phyloP scores from a whole-genome alignment of 176 grass and related monocot species.

The Elymus sibiricus region DNA sequence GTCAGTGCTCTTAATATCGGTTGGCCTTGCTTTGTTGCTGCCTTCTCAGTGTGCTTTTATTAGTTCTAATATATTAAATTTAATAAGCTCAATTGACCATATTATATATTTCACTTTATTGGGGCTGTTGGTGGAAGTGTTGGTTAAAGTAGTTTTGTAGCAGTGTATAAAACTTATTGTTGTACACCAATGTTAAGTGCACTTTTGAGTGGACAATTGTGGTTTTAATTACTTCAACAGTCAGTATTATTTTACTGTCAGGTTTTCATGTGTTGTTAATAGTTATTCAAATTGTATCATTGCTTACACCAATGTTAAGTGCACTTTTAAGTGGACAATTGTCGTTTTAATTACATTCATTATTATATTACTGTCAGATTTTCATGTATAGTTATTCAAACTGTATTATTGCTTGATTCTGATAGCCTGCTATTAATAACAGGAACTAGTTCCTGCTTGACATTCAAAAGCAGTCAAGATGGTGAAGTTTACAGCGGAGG shows the following conservation, averaged over 20 bases:
- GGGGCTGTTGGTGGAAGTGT: background rate
- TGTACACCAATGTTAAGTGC: too few relatives aligned
- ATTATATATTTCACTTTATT: background rate
- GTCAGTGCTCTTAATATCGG: background rate
- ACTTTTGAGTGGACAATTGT: background rate
- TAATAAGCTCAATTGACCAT: background rate
- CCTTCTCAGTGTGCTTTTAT: background rate
- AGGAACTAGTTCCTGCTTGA: conserved; percentile 21
- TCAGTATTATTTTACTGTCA: background rate
- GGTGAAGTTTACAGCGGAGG: conserved; percentile 91
- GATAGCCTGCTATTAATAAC: background rate
- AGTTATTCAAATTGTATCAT: background rate
- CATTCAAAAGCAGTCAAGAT: conserved; percentile 52
- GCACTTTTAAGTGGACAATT: background rate
- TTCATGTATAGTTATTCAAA: background rate
- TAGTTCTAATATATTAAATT: background rate
- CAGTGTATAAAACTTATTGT: too few relatives aligned
- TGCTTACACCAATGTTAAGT: too few relatives aligned
- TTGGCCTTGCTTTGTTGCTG: background rate
- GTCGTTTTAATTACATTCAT: background rate
- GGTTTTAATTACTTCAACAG: background rate
- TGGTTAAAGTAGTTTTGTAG: background rate
- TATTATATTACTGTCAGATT: background rate
- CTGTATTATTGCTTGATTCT: background rate
- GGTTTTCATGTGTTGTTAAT: background rate